These are phyloP conservation scores for Ceratocystis cacaofunesta DNA, from an alignment of 2,329 filamentous ascomycete genomes.

Conservation along the genomic window DNA sequence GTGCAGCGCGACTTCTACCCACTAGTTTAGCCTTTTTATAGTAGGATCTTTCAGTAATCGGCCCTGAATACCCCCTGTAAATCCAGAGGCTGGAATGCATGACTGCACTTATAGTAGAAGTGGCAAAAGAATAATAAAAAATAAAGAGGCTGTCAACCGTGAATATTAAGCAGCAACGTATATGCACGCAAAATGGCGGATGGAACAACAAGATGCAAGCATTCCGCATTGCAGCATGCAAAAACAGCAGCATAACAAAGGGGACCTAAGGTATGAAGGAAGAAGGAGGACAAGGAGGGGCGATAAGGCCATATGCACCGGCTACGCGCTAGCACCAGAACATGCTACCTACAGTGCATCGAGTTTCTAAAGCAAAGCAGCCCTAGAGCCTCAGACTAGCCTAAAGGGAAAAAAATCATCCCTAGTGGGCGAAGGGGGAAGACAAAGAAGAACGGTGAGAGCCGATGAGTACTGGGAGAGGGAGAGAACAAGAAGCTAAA, in stretches of 20 bases:
- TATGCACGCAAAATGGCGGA: not conserved
- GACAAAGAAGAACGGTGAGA: not conserved
- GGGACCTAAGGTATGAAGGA: not conserved
- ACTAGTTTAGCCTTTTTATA: not conserved
- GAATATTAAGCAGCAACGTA: not conserved
- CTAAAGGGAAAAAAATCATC: not conserved
- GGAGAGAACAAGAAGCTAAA: not conserved
- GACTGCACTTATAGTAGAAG: not conserved
- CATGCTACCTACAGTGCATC: too few species aligned
- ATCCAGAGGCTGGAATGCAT: not conserved
- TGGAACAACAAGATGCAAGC: not conserved
- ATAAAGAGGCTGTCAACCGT: not conserved
- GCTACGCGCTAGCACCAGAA: not conserved
- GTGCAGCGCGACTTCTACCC: not conserved
- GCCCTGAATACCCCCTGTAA: not conserved
- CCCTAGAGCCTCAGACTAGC: not conserved
- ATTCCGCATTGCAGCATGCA: not conserved
- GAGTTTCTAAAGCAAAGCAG: too few species aligned
- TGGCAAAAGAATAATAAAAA: not conserved
- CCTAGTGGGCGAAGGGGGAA: not conserved
- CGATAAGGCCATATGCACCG: not conserved
- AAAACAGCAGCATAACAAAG: not conserved
- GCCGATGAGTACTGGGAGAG: not conserved
- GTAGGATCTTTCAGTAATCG: not conserved
- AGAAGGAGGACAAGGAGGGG: not conserved